Evolutionary conservation across 768 basidiomycete genomes (phyloP), one percentile per base, ranked within the genome.

Genomic region (Chiua virens): DNA sequence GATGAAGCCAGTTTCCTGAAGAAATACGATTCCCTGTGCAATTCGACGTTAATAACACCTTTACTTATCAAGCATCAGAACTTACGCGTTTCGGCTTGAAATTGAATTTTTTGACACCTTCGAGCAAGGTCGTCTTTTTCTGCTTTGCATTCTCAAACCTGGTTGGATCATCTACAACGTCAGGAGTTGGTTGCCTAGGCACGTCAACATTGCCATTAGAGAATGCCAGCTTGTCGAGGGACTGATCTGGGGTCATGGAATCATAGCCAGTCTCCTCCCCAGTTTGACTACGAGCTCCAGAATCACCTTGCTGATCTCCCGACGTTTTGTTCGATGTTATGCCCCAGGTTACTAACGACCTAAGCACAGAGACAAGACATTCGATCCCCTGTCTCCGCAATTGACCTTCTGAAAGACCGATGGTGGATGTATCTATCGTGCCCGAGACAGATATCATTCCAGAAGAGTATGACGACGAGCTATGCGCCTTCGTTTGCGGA

Each of bases 71-170:
- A 35, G 7, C 23, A 14, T 23, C 8, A 34, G 35, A 32, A 71
- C 86, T 41, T 62, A 95, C 94, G 59, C 86, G 82, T 72, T 98
- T 98, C n/a, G 96, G 95, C 72, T 97, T 98, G 77, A 87, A 93
- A 67, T 98, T 98, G 72, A 99, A 99, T 71, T 92, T 93, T 70
- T 89, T 94, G 70, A 98, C 89, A 23, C 97, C 97, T 66, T 98
- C 96, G 35, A 94, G 72, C 25, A 98, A 69, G 0, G 89, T 95
- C 30, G 92, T 98, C 73, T 99, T 99, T 72, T 91, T 88, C 72
- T 93, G 90, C 68, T 97, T 98, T 11, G 94, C 97, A 53, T 81
- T 94, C 74, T 98, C 96, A 56, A 99, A 98, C 62, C 81, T 81
- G 18, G 79, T 86, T 2, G 96, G 96, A 66, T 98, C 96, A 62